phyloP scores from a whole-genome alignment of 331 rosid genomes.

The Spiraea crenata region DNA sequence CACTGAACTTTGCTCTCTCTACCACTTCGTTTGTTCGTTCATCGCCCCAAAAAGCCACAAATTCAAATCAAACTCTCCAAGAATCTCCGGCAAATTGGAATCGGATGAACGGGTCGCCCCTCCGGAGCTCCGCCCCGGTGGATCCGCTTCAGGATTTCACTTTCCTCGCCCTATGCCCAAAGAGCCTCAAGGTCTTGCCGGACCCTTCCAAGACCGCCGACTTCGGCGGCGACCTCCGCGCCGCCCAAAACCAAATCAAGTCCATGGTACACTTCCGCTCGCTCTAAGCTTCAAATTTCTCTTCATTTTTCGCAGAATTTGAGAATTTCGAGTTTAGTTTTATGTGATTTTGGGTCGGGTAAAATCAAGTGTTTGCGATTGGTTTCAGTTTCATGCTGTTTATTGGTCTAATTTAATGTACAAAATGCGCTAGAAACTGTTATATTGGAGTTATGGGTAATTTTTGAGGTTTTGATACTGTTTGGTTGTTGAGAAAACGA shows the following conservation, averaged over 20 bases:
- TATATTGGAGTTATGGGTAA: too few species aligned
- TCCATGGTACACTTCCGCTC: conserved; percentile 43
- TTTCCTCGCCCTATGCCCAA: conserved; percentile 55
- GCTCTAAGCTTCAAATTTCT: background rate
- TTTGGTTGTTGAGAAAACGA: background rate
- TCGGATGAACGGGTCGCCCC: too few species aligned
- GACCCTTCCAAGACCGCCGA: conserved; percentile 34
- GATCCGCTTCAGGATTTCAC: conserved; percentile 59
- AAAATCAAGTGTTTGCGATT: too few species aligned
- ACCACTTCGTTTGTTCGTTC: too few species aligned
- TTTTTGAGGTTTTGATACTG: background rate
- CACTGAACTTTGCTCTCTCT: too few species aligned
- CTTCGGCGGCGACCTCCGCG: conserved; percentile 26
- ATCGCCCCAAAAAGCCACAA: too few species aligned
- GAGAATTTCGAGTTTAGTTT: background rate
- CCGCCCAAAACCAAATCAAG: conserved; percentile 52
- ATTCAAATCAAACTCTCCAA: too few species aligned
- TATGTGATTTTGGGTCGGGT: background rate
- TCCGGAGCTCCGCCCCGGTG: conserved; percentile 13
- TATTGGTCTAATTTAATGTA: too few species aligned
- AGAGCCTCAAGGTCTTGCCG: conserved; percentile 5
- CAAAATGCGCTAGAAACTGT: too few species aligned
- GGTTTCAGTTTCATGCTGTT: too few species aligned
- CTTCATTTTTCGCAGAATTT: background rate
- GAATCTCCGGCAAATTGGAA: too few species aligned